These are phyloP conservation scores for Diplogelasinospora grovesii DNA, from an alignment of 495 filamentous ascomycete species.

Conservation along the genomic window DNA sequence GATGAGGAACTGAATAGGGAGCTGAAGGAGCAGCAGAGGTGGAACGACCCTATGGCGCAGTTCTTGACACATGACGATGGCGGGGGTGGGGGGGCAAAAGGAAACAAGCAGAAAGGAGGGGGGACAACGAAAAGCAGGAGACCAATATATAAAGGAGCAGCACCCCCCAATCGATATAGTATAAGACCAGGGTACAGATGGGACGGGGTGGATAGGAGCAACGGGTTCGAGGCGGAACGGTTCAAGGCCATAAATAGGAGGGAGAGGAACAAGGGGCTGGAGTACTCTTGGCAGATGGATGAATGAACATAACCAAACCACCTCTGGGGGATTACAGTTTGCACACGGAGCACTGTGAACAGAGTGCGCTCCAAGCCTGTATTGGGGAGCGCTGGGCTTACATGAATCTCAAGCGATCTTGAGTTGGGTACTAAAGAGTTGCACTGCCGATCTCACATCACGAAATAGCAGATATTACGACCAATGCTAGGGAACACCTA, in stretches of 20 bases:
- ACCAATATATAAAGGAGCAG: slow-evolving; percentile 72
- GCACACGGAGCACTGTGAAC: too few species aligned
- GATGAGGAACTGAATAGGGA: slow-evolving; percentile 81
- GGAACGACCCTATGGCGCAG: slow-evolving; percentile 88
- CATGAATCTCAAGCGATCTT: too few species aligned
- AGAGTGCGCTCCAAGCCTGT: too few species aligned
- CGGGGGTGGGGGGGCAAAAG: slow-evolving; percentile 23
- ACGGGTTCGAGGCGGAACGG: slow-evolving; percentile 91
- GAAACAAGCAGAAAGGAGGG: slow-evolving; percentile 15
- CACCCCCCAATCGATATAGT: slow-evolving; percentile 86
- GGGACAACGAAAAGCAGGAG: slow-evolving; percentile 51
- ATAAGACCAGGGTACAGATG: slow-evolving; percentile 88
- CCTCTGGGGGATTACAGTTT: too few species aligned
- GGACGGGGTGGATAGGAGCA: slow-evolving; percentile 95
- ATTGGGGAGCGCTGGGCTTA: too few species aligned
- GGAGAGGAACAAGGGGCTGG: slow-evolving; percentile 65
- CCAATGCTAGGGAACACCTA: too few species aligned
- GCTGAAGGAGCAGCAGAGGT: slow-evolving; percentile 64
- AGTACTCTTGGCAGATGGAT: slow-evolving; percentile 96
- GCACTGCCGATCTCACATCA: too few species aligned
- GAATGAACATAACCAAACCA: too few species aligned
- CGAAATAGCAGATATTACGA: too few species aligned
- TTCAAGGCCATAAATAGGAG: slow-evolving; percentile 78
- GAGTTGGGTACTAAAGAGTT: too few species aligned
- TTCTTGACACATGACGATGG: slow-evolving; percentile 52